Conservation (phyloP, 768 basidiomycete species). For the Leccinum ochraceum region DNA sequence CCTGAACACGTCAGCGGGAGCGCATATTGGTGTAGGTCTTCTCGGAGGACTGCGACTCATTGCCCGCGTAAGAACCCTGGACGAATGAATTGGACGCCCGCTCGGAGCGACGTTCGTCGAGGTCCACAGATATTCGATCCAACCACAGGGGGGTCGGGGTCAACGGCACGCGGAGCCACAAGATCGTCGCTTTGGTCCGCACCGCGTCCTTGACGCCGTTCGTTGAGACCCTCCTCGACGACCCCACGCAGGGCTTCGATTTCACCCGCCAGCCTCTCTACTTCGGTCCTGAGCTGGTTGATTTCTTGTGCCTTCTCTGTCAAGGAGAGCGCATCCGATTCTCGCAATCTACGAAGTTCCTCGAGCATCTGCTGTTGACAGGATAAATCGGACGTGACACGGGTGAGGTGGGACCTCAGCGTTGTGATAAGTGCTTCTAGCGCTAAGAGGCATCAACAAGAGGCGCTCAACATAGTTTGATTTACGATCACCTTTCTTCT, state of each 20-base stretch:
- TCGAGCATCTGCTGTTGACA: conserved; percentile 71
- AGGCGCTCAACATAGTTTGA: no score
- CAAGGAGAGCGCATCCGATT: conserved; percentile 59
- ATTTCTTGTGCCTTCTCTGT: conserved; percentile 68
- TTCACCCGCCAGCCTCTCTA: conserved; percentile 81
- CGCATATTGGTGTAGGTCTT: conserved; percentile 1
- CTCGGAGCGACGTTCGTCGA: conserved; percentile 65
- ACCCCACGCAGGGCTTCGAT: conserved; percentile 85
- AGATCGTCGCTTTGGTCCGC: conserved; percentile 12
- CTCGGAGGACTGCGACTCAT: conserved; percentile 4
- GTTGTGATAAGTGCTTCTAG: conserved; percentile 35
- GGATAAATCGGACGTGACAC: conserved; percentile 77
- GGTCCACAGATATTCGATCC: conserved; percentile 62
- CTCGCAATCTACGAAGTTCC: conserved; percentile 63
- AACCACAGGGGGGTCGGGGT: neutral
- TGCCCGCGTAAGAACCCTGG: conserved; percentile 14
- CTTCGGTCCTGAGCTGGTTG: conserved; percentile 65
- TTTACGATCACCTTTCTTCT: no score
- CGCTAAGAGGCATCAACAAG: no score
- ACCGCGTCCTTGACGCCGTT: conserved; percentile 60
- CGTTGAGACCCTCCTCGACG: conserved; percentile 83
- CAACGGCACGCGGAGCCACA: neutral
- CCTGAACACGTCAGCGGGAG: conserved; percentile 3
- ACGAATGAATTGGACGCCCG: conserved; percentile 36
- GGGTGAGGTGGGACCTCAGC: conserved; percentile 71